Base-by-base conservation (phyloP, 2,329 filamentous ascomycete species). In the Penicillium sp. region DNA sequence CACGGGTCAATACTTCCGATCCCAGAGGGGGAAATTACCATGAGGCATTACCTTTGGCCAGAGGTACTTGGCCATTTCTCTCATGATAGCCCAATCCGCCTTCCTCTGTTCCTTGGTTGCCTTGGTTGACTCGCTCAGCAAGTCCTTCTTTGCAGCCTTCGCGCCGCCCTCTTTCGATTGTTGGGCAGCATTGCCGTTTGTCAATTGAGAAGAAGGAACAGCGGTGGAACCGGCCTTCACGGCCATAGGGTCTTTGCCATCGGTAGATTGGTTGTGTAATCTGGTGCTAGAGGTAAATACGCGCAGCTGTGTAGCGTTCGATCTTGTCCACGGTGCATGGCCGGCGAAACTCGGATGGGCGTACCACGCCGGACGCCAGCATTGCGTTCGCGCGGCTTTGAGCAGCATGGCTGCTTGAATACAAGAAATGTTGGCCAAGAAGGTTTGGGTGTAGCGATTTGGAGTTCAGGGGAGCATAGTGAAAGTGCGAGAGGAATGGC, bases 41-140 rank as follows among this genome's bases (percentile, higher is more conserved):
- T 31, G 27, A 44, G 44, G 47, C 28, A 15, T n/a, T 66, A 77
- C 78, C 72, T 93, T 95, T 20, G 93, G 93, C 93, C 93, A 98
- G 20, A 98, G 76, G 70, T 98, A 98, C 54, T 85, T 85, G 52
- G 87, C 85, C 92, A 98, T 97, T 70, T 98, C 92, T 73, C 88
- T 95, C 78, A 98, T 93, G 59, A 98, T 98, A 42, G 91, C 91
- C 92, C 92, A 96, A 66, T 98, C 93, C 7, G 91, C 92, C 73
- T 91, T 95, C 61, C 93, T 83, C 78, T 98, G 95, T 72, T 96
- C 89, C 62, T 91, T 84, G 18, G 83, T 85, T 44, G 82, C 83
- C 65, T 81, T 66, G 1, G 82, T 84, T 53, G 87, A 79, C 64
- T 86, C 78, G 10, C 79, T 73, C 18, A 87, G 80, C 38, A 91